Percentiles rank a stretch among this genome's conserved stretches.
phyloP scores from a whole-genome alignment of 768 basidiomycete genomes.

The Serendipita sp. region DNA sequence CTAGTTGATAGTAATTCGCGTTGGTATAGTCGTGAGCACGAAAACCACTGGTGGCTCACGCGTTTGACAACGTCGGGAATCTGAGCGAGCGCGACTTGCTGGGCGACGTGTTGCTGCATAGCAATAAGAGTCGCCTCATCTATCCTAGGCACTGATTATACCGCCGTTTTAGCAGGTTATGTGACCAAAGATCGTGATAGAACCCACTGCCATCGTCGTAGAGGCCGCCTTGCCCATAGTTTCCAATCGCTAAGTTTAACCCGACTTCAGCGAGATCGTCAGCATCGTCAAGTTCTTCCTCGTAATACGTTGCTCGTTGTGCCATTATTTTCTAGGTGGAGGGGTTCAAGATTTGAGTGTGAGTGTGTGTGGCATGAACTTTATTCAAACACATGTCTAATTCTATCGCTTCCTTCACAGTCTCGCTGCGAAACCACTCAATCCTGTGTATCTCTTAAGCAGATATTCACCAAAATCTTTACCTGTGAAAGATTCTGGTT shows the following conservation, averaged over 20 bases:
- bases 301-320: slow-evolving; percentile 60
- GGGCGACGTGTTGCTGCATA: slow-evolving; percentile 71
- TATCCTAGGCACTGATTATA: slow-evolving; percentile 33
- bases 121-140: slow-evolving; percentile 54
- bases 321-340: slow-evolving; percentile 7
- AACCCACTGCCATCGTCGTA: slow-evolving; percentile 47
- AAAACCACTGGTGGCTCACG: slow-evolving; percentile 28
- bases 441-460: neutral
- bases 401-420: neutral
- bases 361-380: neutral
- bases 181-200: neutral
- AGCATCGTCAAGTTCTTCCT: slow-evolving; percentile 64
- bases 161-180: slow-evolving; percentile 8
- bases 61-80: slow-evolving; percentile 84
- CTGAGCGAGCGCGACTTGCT: slow-evolving; percentile 64
- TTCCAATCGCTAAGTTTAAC: slow-evolving; percentile 49
- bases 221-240: slow-evolving; percentile 48
- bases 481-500: neutral
- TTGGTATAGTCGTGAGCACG: neutral
- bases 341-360: neutral
- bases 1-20: slow-evolving; percentile 23
- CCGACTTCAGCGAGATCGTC: slow-evolving; percentile 59
- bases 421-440: neutral
- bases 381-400: neutral
- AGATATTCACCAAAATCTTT: neutral